phyloP scores from a whole-genome alignment of 331 rosid genomes.

The Quercus tomentella region DNA sequence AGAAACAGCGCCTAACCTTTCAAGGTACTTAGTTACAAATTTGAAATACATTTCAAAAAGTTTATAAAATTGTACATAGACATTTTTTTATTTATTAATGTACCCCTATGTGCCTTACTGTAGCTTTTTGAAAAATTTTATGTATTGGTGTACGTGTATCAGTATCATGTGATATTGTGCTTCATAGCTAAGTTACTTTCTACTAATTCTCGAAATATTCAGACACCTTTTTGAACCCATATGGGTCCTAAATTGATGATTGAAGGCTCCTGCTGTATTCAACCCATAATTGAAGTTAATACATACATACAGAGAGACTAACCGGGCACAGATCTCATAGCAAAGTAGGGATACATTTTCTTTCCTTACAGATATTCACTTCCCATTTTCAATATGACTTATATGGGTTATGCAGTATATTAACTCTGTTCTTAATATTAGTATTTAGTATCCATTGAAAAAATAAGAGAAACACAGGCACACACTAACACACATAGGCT shows the following conservation, averaged over 20 bases:
- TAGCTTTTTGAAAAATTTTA: not conserved
- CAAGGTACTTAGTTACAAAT: not conserved
- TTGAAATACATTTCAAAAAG: not conserved
- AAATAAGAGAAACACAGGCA: too few relatives aligned
- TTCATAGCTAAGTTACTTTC: not conserved
- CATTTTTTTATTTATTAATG: not conserved
- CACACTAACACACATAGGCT: not conserved
- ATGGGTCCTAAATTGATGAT: too few relatives aligned
- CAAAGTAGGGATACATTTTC: not conserved
- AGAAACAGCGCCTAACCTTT: too few relatives aligned
- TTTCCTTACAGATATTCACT: not conserved
- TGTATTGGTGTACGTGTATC: not conserved
- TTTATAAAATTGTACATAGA: too few relatives aligned
- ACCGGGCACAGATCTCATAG: not conserved
- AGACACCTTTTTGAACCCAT: not conserved
- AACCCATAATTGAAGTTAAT: too few relatives aligned
- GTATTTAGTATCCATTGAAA: not conserved
- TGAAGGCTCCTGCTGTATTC: too few relatives aligned
- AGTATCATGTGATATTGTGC: not conserved
- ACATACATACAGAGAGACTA: not conserved
- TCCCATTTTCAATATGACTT: not conserved
- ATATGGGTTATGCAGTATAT: not conserved
- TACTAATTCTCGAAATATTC: not conserved
- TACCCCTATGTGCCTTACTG: not conserved
- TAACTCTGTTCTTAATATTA: not conserved